Conservation (phyloP, 768 basidiomycete genomes). For the Leucocoprinus birnbaumii region DNA sequence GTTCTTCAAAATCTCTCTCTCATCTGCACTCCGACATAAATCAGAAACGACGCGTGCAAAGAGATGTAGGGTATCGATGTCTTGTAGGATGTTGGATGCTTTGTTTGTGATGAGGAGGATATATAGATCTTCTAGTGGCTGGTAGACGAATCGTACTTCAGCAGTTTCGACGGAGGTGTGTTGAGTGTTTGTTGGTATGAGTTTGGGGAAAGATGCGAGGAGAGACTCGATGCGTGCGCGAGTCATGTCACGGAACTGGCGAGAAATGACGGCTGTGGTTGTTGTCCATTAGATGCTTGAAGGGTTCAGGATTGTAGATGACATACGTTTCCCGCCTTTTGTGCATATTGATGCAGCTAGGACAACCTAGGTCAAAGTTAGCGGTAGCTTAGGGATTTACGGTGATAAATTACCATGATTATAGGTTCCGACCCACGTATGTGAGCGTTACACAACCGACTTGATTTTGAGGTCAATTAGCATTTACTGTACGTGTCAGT, state of each 20-base stretch:
- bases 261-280: constrained; percentile 84
- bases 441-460: background rate
- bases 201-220: constrained; percentile 94
- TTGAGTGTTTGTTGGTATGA: constrained; percentile 92
- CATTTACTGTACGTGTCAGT: constrained; percentile 12
- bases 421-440: background rate
- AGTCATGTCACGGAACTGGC: constrained; percentile 94
- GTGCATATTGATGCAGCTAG: constrained; percentile 94
- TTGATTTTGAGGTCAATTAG: constrained; percentile 3
- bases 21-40: constrained; percentile 81
- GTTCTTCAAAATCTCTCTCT: constrained; percentile 86
- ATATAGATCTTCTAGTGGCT: constrained; percentile 94
- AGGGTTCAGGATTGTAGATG: background rate
- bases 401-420: constrained; percentile 1
- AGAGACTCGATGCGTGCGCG: constrained; percentile 92
- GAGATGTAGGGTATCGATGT: constrained; percentile 94
- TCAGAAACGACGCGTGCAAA: constrained; percentile 93
- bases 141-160: constrained; percentile 96
- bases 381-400: background rate
- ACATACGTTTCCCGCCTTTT: constrained; percentile 86
- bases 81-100: constrained; percentile 97
- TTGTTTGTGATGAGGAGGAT: constrained; percentile 98
- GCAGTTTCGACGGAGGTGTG: constrained; percentile 96
- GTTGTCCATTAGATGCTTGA: background rate
- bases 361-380: constrained; percentile 59